These are phyloP conservation scores for Medicago lupulina DNA, from an alignment of 306 rosid species.

Conservation along the genomic window DNA sequence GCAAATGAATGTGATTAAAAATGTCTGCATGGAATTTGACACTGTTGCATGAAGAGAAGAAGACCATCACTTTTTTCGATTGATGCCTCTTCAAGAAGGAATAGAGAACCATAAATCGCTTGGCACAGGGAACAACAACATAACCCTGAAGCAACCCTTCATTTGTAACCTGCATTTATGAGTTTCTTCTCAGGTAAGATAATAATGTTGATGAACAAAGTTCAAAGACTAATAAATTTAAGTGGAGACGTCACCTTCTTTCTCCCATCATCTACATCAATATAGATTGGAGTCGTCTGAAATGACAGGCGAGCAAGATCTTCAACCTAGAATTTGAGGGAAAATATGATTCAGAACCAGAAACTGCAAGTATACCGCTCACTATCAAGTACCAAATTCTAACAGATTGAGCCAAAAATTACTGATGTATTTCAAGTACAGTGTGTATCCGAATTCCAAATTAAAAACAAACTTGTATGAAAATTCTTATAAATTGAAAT, in stretches of 20 bases:
- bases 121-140: conserved; percentile 81
- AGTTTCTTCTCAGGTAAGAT: conserved; percentile 38
- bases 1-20: conserved; percentile 69
- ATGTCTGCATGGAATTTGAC: conserved; percentile 88
- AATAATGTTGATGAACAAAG: conserved; percentile 19
- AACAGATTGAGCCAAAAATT: not conserved
- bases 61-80: conserved; percentile 93
- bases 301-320: conserved; percentile 91
- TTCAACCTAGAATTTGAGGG: conserved; percentile 66
- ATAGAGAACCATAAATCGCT: conserved; percentile 83
- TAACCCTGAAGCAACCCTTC: conserved; percentile 98
- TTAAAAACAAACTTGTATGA: not conserved
- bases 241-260: conserved; percentile 60
- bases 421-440: conserved; percentile 18
- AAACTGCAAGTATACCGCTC: conserved; percentile 15
- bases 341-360: conserved; percentile 11
- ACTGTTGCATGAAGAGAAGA: conserved; percentile 92
- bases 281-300: conserved; percentile 70
- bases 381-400: not conserved
- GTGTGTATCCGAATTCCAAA: not conserved
- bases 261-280: conserved; percentile 91
- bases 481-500: not conserved
- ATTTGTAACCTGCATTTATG: conserved; percentile 73
- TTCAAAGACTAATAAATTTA: not conserved
- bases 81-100: conserved; percentile 78